Percentiles rank a stretch among this genome's conserved stretches.
phyloP scores from a whole-genome alignment of 768 basidiomycete species.

The Lactarius deliciosus region DNA sequence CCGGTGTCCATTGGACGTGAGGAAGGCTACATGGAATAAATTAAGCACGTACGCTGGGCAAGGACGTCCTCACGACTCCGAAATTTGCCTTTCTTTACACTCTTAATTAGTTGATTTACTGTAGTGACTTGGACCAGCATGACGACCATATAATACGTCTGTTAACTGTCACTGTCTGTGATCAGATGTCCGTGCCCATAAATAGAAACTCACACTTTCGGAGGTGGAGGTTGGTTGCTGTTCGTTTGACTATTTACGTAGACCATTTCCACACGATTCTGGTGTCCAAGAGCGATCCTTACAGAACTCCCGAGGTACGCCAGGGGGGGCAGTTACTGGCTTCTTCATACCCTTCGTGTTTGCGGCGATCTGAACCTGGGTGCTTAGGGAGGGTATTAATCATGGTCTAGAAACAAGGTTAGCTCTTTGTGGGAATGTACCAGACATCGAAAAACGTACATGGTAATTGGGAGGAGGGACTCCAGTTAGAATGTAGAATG shows the following conservation, averaged over 20 bases:
- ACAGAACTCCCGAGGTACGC: constrained; percentile 57
- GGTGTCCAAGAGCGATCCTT: constrained; percentile 44
- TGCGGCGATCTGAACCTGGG: constrained; percentile 58
- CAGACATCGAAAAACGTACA: no score
- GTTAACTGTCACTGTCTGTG: constrained; percentile 1
- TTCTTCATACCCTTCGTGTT: constrained; percentile 91
- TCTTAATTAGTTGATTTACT: constrained; percentile 67
- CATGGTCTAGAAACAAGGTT: no score
- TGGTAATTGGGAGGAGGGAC: no score
- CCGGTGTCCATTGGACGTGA: constrained; percentile 39
- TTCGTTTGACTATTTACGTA: constrained; percentile 73
- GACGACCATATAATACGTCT: constrained; percentile 87
- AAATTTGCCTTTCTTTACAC: constrained; percentile 66
- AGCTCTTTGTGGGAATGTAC: no score
- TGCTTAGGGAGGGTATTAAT: no score
- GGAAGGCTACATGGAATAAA: not conserved
- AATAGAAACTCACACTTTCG: constrained; percentile 53
- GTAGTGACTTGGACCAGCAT: constrained; percentile 80
- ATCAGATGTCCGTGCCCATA: not conserved
- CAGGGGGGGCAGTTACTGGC: constrained; percentile 90
- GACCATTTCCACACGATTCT: constrained; percentile 80
- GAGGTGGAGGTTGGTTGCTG: constrained; percentile 50
- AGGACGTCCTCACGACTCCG: constrained; percentile 62
- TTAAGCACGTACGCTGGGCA: constrained; percentile 55
- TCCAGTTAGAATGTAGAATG: no score